Evolutionary conservation across 2,329 filamentous ascomycete genomes (phyloP).

Genomic region (Lasiodiplodia sp.): DNA sequence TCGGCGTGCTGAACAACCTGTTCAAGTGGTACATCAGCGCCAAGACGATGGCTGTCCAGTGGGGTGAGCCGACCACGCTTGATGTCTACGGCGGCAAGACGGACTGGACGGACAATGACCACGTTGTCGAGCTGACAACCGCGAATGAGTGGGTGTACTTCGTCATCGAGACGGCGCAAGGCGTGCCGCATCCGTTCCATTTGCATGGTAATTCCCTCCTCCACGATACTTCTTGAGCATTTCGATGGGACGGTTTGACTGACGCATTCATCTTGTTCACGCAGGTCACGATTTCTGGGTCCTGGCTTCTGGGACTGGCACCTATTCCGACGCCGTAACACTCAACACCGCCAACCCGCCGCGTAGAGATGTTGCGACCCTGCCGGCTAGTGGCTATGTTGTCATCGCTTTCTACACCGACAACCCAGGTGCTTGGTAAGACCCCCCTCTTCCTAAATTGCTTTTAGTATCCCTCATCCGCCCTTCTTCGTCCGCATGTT

Average conservation of each 20-base stretch:
- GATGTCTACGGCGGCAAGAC: conserved; percentile 41
- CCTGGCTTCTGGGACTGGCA: conserved; percentile 45
- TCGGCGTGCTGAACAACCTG: conserved; percentile 35
- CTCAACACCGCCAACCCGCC: conserved; percentile 43
- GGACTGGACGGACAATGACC: conserved; percentile 33
- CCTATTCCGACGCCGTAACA: conserved; percentile 32
- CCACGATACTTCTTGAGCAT: no score
- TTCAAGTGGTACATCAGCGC: conserved; percentile 51
- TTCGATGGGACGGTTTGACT: not conserved
- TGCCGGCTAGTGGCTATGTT: conserved; percentile 46
- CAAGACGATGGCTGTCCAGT: conserved; percentile 56
- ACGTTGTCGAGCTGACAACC: conserved; percentile 34
- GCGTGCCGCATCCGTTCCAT: conserved; percentile 39
- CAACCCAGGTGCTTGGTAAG: conserved; percentile 57
- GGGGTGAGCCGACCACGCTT: conserved; percentile 55
- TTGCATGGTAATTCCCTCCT: conserved; percentile 33
- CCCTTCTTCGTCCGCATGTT: not conserved
- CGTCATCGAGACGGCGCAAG: conserved; percentile 34
- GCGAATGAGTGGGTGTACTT: conserved; percentile 37
- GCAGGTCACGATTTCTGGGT: conserved; percentile 63
- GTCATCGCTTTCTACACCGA: conserved; percentile 61
- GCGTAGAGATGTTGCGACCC: conserved; percentile 42
- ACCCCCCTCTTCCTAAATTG: not conserved
- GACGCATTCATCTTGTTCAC: not conserved
- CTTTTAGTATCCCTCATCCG: not conserved